Evolutionary conservation across 495 filamentous ascomycete genomes (phyloP), one percentile per base, ranked within the genome.

Genomic region (Thozetella sp.): DNA sequence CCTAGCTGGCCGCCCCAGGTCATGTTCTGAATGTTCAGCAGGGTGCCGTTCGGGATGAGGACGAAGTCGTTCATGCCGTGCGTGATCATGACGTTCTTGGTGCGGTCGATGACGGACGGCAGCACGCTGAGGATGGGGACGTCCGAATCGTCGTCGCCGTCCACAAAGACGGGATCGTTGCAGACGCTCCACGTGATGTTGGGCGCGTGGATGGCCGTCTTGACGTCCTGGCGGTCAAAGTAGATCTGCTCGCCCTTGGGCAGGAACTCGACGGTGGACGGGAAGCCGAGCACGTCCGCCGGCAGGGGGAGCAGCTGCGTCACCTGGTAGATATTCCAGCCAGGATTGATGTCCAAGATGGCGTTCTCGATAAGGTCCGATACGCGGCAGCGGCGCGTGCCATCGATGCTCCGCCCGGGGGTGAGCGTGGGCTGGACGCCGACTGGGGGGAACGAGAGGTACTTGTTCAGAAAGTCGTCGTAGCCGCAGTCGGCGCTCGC

Each of bases 21-120:
- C 90, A 94, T 92, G 69, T 93, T 93, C 64, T 95, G 90, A 40
- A 94, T 89, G 20, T 83, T 85, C 15, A 90, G 73, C 0, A 95
- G 77, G 0, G 88, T 86, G 12, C 90, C 89, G 62, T 92, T 89
- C 51, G 78, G 60, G 23, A 91, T 75, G 3, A 92, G 74, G 37
- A 86, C 61, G 61, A 73, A 83, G 56, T 88, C 86, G 52, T 82
- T 70, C n/a, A 70, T 61, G 20, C 88, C 90, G 64, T 93, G 88
- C 6, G 70, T 83, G 64, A 93, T 85, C 34, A 93, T 77, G 9
- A 89, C 88, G 51, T 86, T 83, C 24, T 91, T 80, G 1, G 86
- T 87, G 23, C 78, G 74, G 60, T 93, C 89, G 58, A 93, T 92
- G n/a, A 93, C 85, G 26, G 82, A 66, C 0, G 90, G 89, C 1